These are phyloP conservation scores for Orobanche coerulescens DNA, from an alignment of 257 asterid genomes.

Conservation along the genomic window DNA sequence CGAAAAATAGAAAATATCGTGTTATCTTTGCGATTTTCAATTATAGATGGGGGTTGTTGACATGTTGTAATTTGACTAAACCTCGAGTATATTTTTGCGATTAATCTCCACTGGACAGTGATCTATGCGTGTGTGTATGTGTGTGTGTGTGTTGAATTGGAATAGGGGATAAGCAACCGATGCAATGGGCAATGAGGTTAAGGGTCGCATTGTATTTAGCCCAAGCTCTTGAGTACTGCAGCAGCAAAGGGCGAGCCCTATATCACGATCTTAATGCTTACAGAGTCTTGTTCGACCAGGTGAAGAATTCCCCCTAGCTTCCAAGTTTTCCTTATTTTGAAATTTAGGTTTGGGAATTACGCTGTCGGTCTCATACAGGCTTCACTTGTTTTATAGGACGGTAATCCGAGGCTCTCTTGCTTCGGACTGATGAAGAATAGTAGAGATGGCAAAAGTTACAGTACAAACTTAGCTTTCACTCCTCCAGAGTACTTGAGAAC, in stretches of 20 bases:
- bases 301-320: neutral
- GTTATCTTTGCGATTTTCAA: too few species aligned
- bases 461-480: slow-evolving; percentile 53
- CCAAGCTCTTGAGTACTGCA: slow-evolving; percentile 53
- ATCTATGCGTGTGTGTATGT: too few species aligned
- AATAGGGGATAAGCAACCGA: slow-evolving; percentile 52
- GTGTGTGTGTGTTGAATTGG: slow-evolving; percentile 5
- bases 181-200: slow-evolving; percentile 62
- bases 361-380: neutral
- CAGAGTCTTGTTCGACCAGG: slow-evolving; percentile 58
- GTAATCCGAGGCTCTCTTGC: slow-evolving; percentile 54
- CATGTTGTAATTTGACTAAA: neutral
- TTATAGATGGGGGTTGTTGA: neutral
- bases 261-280: slow-evolving; percentile 58
- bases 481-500: slow-evolving; percentile 60
- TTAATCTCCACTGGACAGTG: too few species aligned
- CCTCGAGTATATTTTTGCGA: neutral
- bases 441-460: slow-evolving; percentile 53
- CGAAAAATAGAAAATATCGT: too few species aligned
- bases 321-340: too few species aligned
- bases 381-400: slow-evolving; percentile 32
- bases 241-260: slow-evolving; percentile 38
- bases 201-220: slow-evolving; percentile 48
- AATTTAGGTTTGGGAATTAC: too few species aligned
- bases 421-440: slow-evolving; percentile 58